These are phyloP conservation scores for Apiotrichum montevideense DNA, from an alignment of 1,284 basidiomycete species.

Conservation along the genomic window DNA sequence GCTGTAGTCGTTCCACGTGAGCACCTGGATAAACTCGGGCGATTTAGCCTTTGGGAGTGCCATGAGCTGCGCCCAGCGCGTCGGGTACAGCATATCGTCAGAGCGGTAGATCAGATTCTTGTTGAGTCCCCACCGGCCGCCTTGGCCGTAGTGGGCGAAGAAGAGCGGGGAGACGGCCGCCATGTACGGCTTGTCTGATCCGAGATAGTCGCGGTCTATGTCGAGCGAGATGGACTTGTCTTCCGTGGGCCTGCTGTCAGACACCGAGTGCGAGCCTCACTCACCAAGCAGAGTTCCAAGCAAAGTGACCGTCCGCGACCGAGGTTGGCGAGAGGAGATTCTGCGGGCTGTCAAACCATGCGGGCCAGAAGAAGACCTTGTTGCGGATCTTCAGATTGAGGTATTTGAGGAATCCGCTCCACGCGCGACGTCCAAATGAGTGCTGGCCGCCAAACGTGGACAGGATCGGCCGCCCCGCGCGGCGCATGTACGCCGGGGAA, in stretches of 20 bases:
- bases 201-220: constrained; percentile 36
- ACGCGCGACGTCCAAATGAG: constrained; percentile 34
- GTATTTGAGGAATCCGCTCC: constrained; percentile 30
- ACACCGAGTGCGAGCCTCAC: constrained; percentile 6
- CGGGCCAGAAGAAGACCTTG: constrained; percentile 43
- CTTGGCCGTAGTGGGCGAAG: constrained; percentile 52
- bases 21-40: constrained; percentile 43
- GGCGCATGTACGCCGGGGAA: constrained; percentile 15
- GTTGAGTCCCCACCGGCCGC: constrained; percentile 43
- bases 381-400: constrained; percentile 21
- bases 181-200: constrained; percentile 53
- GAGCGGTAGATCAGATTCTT: constrained; percentile 49
- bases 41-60: constrained; percentile 15
- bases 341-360: constrained; percentile 43
- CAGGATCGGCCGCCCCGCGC: constrained; percentile 24
- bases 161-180: constrained; percentile 59
- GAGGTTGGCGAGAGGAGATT: constrained; percentile 23
- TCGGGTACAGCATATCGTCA: constrained; percentile 43
- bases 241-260: constrained; percentile 28
- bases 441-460: constrained; percentile 41
- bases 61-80: constrained; percentile 38
- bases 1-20: constrained; percentile 48
- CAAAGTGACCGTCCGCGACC: constrained; percentile 38
- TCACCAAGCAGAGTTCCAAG: constrained; percentile 47
- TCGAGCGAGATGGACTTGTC: constrained; percentile 24